Conservation (phyloP, 1,284 basidiomycete genomes). For the Hymenochaete sp. region DNA sequence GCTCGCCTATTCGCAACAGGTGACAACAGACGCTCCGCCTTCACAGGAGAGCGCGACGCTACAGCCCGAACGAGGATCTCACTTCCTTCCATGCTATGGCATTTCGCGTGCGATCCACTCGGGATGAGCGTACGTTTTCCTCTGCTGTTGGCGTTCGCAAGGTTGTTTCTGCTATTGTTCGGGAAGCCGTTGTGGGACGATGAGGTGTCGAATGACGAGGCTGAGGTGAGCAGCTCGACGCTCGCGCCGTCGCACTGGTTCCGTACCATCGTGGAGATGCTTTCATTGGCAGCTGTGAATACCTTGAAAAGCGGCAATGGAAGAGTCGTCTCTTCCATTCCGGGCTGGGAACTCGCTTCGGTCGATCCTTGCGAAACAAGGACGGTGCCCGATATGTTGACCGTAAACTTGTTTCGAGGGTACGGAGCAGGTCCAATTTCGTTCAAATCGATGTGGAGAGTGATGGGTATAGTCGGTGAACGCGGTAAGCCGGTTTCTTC, state of each 20-base stretch:
- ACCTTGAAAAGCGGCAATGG: slow-evolving; percentile 60
- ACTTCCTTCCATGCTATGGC: slow-evolving; percentile 9
- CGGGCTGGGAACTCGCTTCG: too few species aligned
- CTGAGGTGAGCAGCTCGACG: slow-evolving; percentile 54
- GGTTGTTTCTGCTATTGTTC: slow-evolving; percentile 23
- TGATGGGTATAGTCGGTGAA: slow-evolving; percentile 47
- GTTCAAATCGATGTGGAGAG: slow-evolving; percentile 70
- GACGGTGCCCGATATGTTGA: slow-evolving; percentile 56
- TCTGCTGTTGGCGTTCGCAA: slow-evolving; percentile 37
- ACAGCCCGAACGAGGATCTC: slow-evolving; percentile 13
- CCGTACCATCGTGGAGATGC: slow-evolving; percentile 43
- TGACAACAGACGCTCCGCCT: slow-evolving; percentile 2
- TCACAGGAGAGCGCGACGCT: not conserved
- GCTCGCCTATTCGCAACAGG: not conserved
- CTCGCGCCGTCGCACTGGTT: slow-evolving; percentile 44
- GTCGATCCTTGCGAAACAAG: slow-evolving; percentile 37
- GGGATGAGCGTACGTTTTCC: slow-evolving; percentile 11
- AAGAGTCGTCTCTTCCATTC: slow-evolving; percentile 30
- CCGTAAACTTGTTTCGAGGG: slow-evolving; percentile 51
- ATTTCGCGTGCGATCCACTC: slow-evolving; percentile 15
- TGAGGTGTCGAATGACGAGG: slow-evolving; percentile 33
- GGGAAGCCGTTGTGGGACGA: not conserved
- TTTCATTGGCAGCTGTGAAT: slow-evolving; percentile 53
- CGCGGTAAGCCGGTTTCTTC: slow-evolving; percentile 23
- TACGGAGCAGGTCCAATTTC: slow-evolving; percentile 42